Base-by-base conservation (phyloP, 805 yeast species). In the Sungouiozyma intestinalis region DNA sequence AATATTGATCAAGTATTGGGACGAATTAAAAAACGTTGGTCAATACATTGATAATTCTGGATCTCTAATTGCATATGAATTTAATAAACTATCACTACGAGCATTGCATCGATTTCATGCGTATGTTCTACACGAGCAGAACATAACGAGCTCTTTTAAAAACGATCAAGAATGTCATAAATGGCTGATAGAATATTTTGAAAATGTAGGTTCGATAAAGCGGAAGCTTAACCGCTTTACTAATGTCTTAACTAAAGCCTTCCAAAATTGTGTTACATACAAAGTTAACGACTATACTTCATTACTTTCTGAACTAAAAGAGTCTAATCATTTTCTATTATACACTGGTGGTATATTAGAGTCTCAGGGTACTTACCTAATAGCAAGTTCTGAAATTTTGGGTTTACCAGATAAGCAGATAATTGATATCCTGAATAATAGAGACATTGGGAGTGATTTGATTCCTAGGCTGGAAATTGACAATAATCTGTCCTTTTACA, bases 141-240 rank as follows among this genome's bases (percentile, higher is more conserved):
- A 74, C 39, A 79, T 81, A 0, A 84, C 92, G 0, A 71, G 74
- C 36, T 32, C 62, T 34, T 51, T 72, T 45, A 63, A 67, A 50
- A 50, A 49, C 11, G 55, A 59, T 13, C 49, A 56, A 16, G 76
- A 58, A 14, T 62, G 77, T 47, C 72, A 71, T 17, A 69, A 86
- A 40, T 87, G 87, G 88, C 71, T 77, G 48, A 67, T 76, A 14
- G 72, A 78, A 3, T 70, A 81, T 2, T 72, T 81, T 44, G 92
- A 82, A 49, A 81, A 77, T 45, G 74, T 79, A 52, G 87, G 86
- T 21, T 77, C 79, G 38, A 62, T 85, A 45, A 82, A 92, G 53
- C 77, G 97, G 53, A 85, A 85, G 54, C 71, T 90, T 36, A 74
- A 82, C 33, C 77, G 96, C 52, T 85, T 92, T 52, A 76, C 83